Base-by-base conservation (phyloP, 768 basidiomycete genomes). In the Rubroboletus pulcherrimus region DNA sequence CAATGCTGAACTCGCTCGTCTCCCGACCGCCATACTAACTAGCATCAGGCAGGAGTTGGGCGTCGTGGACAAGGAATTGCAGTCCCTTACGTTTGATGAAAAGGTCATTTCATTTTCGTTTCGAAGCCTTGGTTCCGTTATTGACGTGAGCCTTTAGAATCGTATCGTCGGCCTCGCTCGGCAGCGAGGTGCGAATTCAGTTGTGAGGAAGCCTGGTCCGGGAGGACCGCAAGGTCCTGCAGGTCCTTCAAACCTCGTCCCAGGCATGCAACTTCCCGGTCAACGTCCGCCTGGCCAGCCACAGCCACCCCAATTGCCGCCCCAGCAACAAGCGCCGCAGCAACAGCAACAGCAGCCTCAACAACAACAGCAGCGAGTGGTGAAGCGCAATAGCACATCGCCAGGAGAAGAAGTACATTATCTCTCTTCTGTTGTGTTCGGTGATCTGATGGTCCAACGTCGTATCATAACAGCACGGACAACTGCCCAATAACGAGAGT, bases 301-400 rank as follows among this genome's bases (percentile, higher is more conserved):
- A 51, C 74, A 69, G 56, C 68, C 57, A 31, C 63, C 53, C 0
- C 67, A 69, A 42, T 24, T 59, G 26, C 58, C 51, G 5, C 45
- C 31, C 0, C 66, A 61, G 33, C 57, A 52, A 2, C 75, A 64
- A 35, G 71, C 64, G 49, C 71, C 68, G 34, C 60, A 64, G 2
- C 68, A 65, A 33, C 61, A 51, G 10, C 60, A 65, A 33, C 61
- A 51, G 8, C 60, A 58, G 21, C 59, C 29, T 4, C 44, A 68
- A 48, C 61, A 55, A 14, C 56, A 56, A 10, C 61, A 67, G 17
- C 45, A 53, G 6, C 71, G 66, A 21, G 56, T 66, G 12, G 72
- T 70, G 21, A 84, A 85, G 61, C 77, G 84, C 59, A 83, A 72
- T 59, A 85, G 82, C 65, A 85, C 81, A 11, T 83, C 84, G 7